phyloP scores from a whole-genome alignment of 1,139 yeast genomes.

The Saccharomycopsis hybrid region DNA sequence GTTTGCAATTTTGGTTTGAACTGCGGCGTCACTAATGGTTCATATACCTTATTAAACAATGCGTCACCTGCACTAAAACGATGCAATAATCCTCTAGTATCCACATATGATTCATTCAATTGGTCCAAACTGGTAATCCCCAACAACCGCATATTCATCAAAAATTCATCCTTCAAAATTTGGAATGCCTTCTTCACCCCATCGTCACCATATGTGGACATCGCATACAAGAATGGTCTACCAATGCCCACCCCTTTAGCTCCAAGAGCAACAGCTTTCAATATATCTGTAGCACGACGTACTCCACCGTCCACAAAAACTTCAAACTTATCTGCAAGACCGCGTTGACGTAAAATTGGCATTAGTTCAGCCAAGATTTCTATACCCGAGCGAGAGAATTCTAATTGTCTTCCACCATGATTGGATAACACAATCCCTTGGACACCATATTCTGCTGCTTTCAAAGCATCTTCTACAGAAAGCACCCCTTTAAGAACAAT shows the following conservation, averaged over 20 bases:
- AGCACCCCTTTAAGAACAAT: conserved; percentile 49
- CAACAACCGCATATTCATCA: conserved; percentile 49
- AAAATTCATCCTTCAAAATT: conserved; percentile 46
- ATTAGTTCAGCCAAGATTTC: conserved; percentile 61
- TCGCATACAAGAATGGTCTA: conserved; percentile 65
- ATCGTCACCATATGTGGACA: conserved; percentile 64
- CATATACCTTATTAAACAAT: conserved; percentile 39
- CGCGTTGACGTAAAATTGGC: conserved; percentile 45
- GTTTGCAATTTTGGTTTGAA: conserved; percentile 26
- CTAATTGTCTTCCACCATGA: conserved; percentile 74
- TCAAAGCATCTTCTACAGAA: conserved; percentile 47
- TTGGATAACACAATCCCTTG: conserved; percentile 61
- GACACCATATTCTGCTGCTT: conserved; percentile 47
- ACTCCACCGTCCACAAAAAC: conserved; percentile 59
- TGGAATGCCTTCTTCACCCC: conserved; percentile 50
- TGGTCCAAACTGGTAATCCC: conserved; percentile 45
- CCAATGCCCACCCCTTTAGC: conserved; percentile 73
- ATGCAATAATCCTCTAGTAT: conserved; percentile 23
- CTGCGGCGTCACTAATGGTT: conserved; percentile 30
- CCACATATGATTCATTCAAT: conserved; percentile 37
- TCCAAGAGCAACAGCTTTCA: conserved; percentile 63
- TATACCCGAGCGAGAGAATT: conserved; percentile 59
- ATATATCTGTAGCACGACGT: conserved; percentile 60
- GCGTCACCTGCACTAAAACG: conserved; percentile 30
- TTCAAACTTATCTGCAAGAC: conserved; percentile 41